Percentiles rank a stretch among this genome's conserved stretches.
Evolutionary conservation across 192 early-diverging fungal species (phyloP).

Genomic region (Geranomyces michiganensis): DNA sequence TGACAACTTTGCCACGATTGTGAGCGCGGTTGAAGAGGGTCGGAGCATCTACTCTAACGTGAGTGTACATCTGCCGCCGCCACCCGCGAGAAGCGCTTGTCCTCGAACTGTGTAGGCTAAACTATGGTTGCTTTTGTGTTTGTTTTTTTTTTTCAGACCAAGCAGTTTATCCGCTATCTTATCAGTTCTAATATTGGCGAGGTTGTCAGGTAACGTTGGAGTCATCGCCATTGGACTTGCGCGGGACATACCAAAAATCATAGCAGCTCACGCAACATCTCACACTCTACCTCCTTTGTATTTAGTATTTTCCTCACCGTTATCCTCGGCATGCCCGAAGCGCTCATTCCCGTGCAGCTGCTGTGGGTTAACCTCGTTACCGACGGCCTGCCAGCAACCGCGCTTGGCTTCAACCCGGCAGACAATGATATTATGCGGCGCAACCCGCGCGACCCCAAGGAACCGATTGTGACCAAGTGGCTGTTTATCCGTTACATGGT

Average conservation of each 20-base stretch:
- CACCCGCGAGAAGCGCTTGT: too few relatives aligned
- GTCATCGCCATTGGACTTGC: too few relatives aligned
- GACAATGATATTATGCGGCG: conserved; percentile 96
- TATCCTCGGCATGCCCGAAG: conserved; percentile 94
- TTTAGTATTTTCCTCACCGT: conserved; percentile 92
- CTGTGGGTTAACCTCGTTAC: conserved; percentile 99
- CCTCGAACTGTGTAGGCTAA: too few relatives aligned
- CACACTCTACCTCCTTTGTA: background rate
- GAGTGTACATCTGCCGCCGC: too few relatives aligned
- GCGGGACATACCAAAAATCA: too few relatives aligned
- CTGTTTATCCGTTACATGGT: conserved; percentile 94
- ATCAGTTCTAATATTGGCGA: conserved; percentile 99
- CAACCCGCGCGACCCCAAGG: conserved; percentile 79
- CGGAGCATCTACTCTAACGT: conserved; percentile 95
- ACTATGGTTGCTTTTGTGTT: too few relatives aligned
- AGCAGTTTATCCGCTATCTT: conserved; percentile 98
- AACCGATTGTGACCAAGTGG: conserved; percentile 93
- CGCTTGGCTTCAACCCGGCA: conserved; percentile 96
- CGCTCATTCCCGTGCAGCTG: conserved; percentile 95
- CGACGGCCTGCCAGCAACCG: conserved; percentile 95
- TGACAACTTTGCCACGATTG: conserved; percentile 99
- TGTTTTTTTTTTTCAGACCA: conserved; percentile 54
- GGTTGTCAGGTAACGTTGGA: conserved; percentile 78
- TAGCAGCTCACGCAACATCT: too few relatives aligned
- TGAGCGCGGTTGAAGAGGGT: conserved; percentile 96